A percentile compares a stretch with the other conserved stretches of the same genome.
Evolutionary conservation across 2,329 filamentous ascomycete species (phyloP).

Genomic region (Laburnicola sp.): DNA sequence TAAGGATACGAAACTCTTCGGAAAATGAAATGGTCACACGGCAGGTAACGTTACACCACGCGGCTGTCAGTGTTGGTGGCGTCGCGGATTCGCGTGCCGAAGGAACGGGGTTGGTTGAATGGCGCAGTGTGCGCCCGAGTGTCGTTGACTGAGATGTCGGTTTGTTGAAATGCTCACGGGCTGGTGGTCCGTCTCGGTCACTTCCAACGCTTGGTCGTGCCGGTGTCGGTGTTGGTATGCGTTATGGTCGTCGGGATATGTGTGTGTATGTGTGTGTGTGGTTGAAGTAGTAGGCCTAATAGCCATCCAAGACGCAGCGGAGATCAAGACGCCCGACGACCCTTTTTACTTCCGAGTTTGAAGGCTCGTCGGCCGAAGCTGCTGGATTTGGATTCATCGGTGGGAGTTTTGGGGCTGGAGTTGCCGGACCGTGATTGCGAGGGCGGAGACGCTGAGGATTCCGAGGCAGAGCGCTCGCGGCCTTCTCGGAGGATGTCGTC

Average conservation of each 20-base stretch:
- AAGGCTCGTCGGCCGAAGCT: conserved; percentile 31
- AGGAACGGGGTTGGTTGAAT: conserved; percentile 1
- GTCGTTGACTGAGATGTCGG: not conserved
- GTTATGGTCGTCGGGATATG: not conserved
- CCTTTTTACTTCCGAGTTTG: conserved; percentile 40
- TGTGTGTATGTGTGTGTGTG: not conserved
- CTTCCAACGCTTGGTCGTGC: conserved; percentile 41
- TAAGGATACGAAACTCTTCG: too few relatives aligned
- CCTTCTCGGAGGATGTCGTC: conserved; percentile 46
- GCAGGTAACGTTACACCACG: not conserved
- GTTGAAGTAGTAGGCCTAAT: too few relatives aligned
- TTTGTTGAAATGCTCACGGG: not conserved
- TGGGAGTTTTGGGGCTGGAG: conserved; percentile 33
- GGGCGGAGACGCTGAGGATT: conserved; percentile 35
- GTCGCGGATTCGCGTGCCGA: not conserved
- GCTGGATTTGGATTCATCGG: conserved; percentile 31
- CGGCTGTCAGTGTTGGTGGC: conserved; percentile 2
- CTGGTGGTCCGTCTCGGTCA: conserved; percentile 8
- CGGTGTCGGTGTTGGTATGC: not conserved
- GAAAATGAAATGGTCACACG: conserved; percentile 3
- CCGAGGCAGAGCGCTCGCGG: conserved; percentile 39
- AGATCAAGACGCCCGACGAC: conserved; percentile 25
- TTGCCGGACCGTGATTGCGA: conserved; percentile 23
- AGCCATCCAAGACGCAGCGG: not conserved
- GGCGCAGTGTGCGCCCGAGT: not conserved